Conservation (phyloP, 75 land plant species). For the Pseudotsuga menziesii region DNA sequence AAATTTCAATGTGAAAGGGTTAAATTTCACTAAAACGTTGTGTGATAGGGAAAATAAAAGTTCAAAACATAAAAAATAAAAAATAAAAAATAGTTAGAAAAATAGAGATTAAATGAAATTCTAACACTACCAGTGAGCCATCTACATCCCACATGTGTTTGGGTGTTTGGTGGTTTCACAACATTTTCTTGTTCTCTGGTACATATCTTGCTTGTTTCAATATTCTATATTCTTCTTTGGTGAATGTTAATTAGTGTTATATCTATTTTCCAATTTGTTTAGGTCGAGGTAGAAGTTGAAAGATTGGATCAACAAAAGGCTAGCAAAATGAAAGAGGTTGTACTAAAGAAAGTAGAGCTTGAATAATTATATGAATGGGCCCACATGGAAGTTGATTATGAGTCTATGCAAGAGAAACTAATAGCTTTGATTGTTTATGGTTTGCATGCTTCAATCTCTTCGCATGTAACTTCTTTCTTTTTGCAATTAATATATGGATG, state of each 20-base stretch:
- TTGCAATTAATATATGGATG: neutral
- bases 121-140: conserved; percentile 31
- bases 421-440: conserved; percentile 81
- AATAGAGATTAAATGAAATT: too few relatives aligned
- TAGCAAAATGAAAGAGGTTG: conserved; percentile 97
- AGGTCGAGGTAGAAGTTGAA: conserved; percentile 95
- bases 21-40: too few relatives aligned
- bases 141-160: conserved; percentile 49
- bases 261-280: conserved; percentile 7
- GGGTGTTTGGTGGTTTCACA: neutral
- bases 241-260: neutral
- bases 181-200: neutral
- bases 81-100: too few relatives aligned
- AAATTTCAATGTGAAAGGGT: too few relatives aligned
- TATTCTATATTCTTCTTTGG: neutral
- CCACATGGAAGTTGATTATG: conserved; percentile 84
- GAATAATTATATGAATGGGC: conserved; percentile 88
- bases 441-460: neutral
- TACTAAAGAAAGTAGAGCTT: conserved; percentile 74
- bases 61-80: too few relatives aligned
- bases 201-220: neutral
- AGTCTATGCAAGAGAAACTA: conserved; percentile 66
- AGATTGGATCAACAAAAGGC: conserved; percentile 81
- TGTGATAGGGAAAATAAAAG: too few relatives aligned
- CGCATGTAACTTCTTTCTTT: neutral